phyloP scores from a whole-genome alignment of 345 rosid species.

The Cochlearia excelsa region DNA sequence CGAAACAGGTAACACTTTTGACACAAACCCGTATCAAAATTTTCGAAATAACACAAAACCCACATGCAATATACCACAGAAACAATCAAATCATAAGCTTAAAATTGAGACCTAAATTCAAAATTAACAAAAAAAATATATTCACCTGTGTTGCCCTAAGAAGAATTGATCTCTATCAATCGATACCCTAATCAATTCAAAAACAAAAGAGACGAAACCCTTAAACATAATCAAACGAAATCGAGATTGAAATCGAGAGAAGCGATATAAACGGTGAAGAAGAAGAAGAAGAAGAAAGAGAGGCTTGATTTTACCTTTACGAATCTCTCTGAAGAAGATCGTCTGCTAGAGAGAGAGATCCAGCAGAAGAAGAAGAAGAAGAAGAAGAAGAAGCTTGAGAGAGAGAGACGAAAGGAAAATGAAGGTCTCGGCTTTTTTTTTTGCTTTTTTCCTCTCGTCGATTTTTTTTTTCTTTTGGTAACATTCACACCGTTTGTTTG shows the following conservation, averaged over 20 bases:
- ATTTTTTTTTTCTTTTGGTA: slow-evolving; percentile 13
- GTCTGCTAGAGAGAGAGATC: slow-evolving; percentile 15
- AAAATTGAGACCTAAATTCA: slow-evolving; percentile 26
- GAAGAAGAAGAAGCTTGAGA: slow-evolving; percentile 7
- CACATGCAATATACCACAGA: slow-evolving; percentile 6
- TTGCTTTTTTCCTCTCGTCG: not conserved
- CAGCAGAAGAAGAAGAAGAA: slow-evolving; percentile 20
- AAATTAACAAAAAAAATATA: slow-evolving; percentile 13
- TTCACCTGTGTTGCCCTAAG: slow-evolving; percentile 27
- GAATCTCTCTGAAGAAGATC: slow-evolving; percentile 29
- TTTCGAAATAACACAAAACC: not conserved
- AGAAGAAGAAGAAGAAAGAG: not conserved
- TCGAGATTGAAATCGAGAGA: not conserved
- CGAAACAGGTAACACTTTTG: not conserved
- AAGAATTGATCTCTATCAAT: slow-evolving; percentile 24
- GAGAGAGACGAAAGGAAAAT: slow-evolving; percentile 23
- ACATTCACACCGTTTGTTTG: slow-evolving; percentile 30
- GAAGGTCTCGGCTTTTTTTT: slow-evolving; percentile 24
- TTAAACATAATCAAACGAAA: slow-evolving; percentile 15
- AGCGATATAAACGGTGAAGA: not conserved
- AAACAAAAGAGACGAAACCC: slow-evolving; percentile 12
- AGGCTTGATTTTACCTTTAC: slow-evolving; percentile 8
- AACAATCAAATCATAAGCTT: not conserved
- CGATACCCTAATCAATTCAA: slow-evolving; percentile 19
- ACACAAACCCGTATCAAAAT: not conserved